phyloP scores from a whole-genome alignment of 768 basidiomycete species.

The Termitomyces sp. region DNA sequence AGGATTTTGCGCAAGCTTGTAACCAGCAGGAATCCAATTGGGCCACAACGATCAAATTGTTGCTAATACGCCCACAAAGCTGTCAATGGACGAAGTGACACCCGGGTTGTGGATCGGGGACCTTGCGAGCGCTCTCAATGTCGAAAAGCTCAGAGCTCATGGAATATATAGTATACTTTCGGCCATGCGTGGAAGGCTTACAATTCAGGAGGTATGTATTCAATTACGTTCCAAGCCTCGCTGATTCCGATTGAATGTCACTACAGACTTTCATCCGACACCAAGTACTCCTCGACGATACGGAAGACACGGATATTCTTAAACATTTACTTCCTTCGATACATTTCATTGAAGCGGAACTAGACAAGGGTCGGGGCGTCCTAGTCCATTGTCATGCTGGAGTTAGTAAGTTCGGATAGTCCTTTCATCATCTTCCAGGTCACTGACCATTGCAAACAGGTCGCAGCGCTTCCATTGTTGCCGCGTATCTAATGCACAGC shows the following conservation, averaged over 20 bases:
- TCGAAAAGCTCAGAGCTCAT: slow-evolving; percentile 51
- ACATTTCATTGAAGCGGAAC: slow-evolving; percentile 75
- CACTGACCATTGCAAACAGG: slow-evolving; percentile 33
- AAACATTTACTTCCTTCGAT: slow-evolving; percentile 74
- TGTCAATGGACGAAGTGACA: slow-evolving; percentile 71
- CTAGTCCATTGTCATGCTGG: slow-evolving; percentile 91
- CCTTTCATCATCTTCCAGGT: background rate
- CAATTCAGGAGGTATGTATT: slow-evolving; percentile 53
- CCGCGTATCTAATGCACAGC: slow-evolving; percentile 85
- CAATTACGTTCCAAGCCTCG: background rate
- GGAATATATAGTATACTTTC: slow-evolving; percentile 74
- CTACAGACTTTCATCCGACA: slow-evolving; percentile 70
- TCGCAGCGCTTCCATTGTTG: slow-evolving; percentile 78
- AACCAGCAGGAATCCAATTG: background rate
- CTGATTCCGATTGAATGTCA: background rate
- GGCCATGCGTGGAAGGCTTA: slow-evolving; percentile 64
- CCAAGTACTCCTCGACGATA: slow-evolving; percentile 77
- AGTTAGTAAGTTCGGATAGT: slow-evolving; percentile 51
- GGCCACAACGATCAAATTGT: background rate
- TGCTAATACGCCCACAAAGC: background rate
- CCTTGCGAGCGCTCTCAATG: slow-evolving; percentile 62
- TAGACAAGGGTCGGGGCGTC: slow-evolving; percentile 71
- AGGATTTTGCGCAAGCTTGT: background rate
- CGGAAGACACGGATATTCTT: slow-evolving; percentile 71
- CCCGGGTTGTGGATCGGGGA: slow-evolving; percentile 84